Base-by-base conservation (phyloP, 2,329 filamentous ascomycete genomes). In the Paramyrothecium roridum region DNA sequence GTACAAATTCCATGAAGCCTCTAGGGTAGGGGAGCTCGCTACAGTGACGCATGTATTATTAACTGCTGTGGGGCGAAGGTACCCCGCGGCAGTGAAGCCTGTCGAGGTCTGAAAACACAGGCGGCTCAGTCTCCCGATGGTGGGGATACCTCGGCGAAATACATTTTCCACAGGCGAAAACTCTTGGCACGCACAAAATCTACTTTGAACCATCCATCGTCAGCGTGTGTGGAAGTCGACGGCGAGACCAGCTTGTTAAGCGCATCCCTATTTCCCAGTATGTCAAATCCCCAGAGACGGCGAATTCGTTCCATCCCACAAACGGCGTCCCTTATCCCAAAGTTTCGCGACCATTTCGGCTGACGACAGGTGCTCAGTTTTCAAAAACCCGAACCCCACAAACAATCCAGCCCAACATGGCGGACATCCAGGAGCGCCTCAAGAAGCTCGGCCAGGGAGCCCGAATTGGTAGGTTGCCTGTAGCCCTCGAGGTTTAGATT, bases 381-480 rank as follows among this genome's bases (percentile, higher is more conserved):
- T 43, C n/a, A 43, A 17, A 17, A 65, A 58, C 64, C 64, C 62
- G 65, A 62, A 59, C 63, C 60, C 55, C 55, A 52, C 60, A 57
- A 57, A 57, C 56, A 10, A 61, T 64, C 63, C 63, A 63, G 64
- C 63, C 65, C 73, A 77, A 61, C 68, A 83, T 83, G 80, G 74
- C 76, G 68, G 80, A 82, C 69, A 69, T 83, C 64, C 80, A 83
- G 75, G 80, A 83, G 74, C 78, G 80, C 66, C 77, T 83, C 67
- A 83, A 82, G 80, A 83, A 83, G 80, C 79, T 82, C 61, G 79
- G 79, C 72, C 64, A 66, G 65, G 65, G 67, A 57, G 78, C 79
- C 69, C 78, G 80, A 74, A 90, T 87, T 78, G 88, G 88, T 90
- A 85, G 69, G 87, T 85, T 33, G 3, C 8, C 21, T 50, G 6